Conservation (phyloP, 2,329 filamentous ascomycete genomes). For the Trichoderma sp. region DNA sequence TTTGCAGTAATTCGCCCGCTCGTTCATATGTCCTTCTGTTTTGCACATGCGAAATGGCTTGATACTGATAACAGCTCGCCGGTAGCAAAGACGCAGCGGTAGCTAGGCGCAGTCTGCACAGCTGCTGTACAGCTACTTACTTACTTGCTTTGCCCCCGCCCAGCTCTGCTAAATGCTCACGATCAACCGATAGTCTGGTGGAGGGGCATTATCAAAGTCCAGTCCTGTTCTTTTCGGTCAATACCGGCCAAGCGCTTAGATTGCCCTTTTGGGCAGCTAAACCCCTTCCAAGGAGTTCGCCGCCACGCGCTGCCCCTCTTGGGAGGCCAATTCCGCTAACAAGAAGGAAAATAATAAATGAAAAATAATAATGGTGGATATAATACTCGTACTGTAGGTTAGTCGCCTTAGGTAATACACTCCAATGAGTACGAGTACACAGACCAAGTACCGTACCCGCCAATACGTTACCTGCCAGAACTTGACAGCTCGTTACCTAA, state of each 20-base stretch:
- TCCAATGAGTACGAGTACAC: not conserved
- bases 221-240: not conserved
- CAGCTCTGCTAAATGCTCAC: constrained; percentile 8
- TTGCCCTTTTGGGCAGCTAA: not conserved
- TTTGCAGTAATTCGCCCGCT: not conserved
- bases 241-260: not conserved
- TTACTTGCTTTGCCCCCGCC: not conserved
- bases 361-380: not conserved
- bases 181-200: not conserved
- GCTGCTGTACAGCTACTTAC: not conserved
- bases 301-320: not conserved
- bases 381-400: not conserved
- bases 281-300: not conserved
- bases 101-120: not conserved
- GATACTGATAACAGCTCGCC: not conserved
- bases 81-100: not conserved
- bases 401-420: not conserved
- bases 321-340: not conserved
- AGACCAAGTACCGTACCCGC: not conserved
- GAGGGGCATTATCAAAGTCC: not conserved
- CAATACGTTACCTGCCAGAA: not conserved
- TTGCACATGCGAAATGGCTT: not conserved
- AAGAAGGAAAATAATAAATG: not conserved
- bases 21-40: not conserved
- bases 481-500: not conserved